A percentile compares a stretch with the other conserved stretches of the same genome.
phyloP scores from a whole-genome alignment of 495 filamentous ascomycete genomes.

The Penicillium pancosmium region DNA sequence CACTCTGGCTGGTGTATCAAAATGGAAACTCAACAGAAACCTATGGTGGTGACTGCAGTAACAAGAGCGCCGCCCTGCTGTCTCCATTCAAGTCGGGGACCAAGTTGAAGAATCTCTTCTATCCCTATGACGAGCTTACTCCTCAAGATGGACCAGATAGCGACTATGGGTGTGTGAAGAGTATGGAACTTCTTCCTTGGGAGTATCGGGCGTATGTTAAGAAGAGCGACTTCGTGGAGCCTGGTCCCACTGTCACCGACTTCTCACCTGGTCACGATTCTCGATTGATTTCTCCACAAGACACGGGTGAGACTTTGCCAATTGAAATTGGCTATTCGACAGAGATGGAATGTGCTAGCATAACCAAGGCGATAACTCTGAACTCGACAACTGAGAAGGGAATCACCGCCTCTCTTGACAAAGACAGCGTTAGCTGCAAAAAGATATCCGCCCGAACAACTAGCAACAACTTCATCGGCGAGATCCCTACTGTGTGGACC shows the following conservation, averaged over 20 bases:
- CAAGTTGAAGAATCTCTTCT: conserved; percentile 52
- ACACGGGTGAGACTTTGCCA: conserved; percentile 13
- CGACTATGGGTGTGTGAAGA: conserved; percentile 46
- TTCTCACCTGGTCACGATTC: conserved; percentile 62
- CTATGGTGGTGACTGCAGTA: conserved; percentile 45
- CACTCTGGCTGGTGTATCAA: conserved; percentile 52
- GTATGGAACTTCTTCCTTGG: conserved; percentile 54
- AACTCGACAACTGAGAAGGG: conserved; percentile 45
- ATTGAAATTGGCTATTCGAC: conserved; percentile 38
- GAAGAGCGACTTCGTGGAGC: conserved; percentile 40
- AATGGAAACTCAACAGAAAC: conserved; percentile 48
- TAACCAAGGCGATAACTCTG: conserved; percentile 47
- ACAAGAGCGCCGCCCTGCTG: conserved; percentile 39
- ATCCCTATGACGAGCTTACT: conserved; percentile 53
- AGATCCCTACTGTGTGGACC: conserved; percentile 43
- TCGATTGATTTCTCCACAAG: conserved; percentile 48
- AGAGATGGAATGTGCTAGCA: conserved; percentile 57
- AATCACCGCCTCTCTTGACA: conserved; percentile 29
- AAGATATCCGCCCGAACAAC: conserved; percentile 18
- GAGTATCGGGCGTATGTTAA: conserved; percentile 64
- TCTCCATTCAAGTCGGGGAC: conserved; percentile 44
- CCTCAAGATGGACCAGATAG: conserved; percentile 27
- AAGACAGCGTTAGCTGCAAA: conserved; percentile 27
- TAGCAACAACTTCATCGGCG: conserved; percentile 14
- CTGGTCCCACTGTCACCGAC: conserved; percentile 59